phyloP scores from a whole-genome alignment of 2,329 filamentous ascomycete species.

The Colletotrichum salicis region DNA sequence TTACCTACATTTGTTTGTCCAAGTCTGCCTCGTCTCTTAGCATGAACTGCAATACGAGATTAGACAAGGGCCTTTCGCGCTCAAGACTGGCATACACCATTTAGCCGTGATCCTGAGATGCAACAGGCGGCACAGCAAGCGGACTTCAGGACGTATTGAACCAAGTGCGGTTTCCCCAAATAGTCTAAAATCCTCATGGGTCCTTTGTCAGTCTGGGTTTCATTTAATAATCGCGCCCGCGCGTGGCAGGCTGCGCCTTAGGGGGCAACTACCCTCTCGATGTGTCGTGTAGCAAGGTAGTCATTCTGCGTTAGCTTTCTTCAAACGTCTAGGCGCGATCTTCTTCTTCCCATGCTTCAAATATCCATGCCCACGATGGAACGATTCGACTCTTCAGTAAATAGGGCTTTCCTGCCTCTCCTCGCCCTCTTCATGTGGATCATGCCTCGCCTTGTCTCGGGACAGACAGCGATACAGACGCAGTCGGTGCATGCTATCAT shows the following conservation, averaged over 20 bases:
- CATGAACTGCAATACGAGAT: neutral
- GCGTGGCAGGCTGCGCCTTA: neutral
- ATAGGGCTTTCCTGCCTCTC: neutral
- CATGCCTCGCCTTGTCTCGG: neutral
- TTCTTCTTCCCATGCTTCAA: too few relatives aligned
- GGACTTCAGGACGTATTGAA: neutral
- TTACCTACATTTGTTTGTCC: neutral
- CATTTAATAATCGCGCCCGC: neutral
- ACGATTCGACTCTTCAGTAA: neutral
- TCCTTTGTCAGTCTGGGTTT: neutral
- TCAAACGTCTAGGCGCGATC: neutral
- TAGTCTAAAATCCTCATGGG: too few relatives aligned
- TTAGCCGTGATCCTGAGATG: neutral
- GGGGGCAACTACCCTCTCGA: neutral
- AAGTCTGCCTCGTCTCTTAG: neutral
- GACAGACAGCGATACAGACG: neutral
- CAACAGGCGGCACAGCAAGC: neutral
- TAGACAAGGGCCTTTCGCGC: neutral
- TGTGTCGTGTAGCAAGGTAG: neutral
- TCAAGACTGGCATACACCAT: neutral
- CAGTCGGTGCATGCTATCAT: conserved; percentile 5
- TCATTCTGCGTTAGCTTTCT: neutral
- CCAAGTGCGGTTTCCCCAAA: neutral
- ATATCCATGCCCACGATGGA: neutral
- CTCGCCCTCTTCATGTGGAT: neutral